These are phyloP conservation scores for Striga asiatica DNA, from an alignment of 257 asterid species.

Conservation along the genomic window DNA sequence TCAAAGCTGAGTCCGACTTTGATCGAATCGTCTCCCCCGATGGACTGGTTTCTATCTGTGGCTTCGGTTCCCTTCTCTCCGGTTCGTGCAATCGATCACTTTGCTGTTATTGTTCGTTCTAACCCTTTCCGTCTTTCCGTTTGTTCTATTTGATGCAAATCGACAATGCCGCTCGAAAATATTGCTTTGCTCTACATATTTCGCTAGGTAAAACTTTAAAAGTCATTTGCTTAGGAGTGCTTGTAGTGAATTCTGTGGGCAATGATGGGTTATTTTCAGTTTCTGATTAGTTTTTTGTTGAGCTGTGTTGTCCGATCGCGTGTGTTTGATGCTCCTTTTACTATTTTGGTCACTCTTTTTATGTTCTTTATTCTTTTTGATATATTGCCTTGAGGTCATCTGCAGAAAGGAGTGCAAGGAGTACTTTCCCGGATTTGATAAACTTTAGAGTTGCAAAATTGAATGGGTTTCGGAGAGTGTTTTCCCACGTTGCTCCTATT, in stretches of 20 bases:
- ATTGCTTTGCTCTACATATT: not conserved
- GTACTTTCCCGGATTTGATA: slow-evolving; percentile 86
- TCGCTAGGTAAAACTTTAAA: too few relatives aligned
- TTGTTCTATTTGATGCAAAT: not conserved
- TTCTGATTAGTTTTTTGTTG: not conserved
- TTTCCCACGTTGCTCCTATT: slow-evolving; percentile 87
- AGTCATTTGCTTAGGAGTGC: too few relatives aligned
- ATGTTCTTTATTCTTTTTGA: not conserved
- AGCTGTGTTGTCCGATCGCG: not conserved
- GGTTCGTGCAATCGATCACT: slow-evolving; percentile 40
- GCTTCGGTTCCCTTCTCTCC: slow-evolving; percentile 94
- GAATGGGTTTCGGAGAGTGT: slow-evolving; percentile 82
- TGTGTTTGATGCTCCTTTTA: not conserved
- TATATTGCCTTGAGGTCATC: slow-evolving; percentile 10
- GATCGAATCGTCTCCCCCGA: slow-evolving; percentile 64
- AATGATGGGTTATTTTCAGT: not conserved
- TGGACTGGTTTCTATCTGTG: slow-evolving; percentile 70
- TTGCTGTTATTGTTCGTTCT: not conserved
- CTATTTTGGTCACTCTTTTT: not conserved
- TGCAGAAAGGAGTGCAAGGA: slow-evolving; percentile 86
- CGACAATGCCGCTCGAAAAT: not conserved
- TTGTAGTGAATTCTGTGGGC: not conserved
- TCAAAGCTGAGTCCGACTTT: slow-evolving; percentile 54
- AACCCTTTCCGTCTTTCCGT: not conserved
- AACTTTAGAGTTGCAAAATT: slow-evolving; percentile 74